A percentile compares a stretch with the other conserved stretches of the same genome.
Conservation (phyloP, 75 land plant species). For the Gnetum montanum region DNA sequence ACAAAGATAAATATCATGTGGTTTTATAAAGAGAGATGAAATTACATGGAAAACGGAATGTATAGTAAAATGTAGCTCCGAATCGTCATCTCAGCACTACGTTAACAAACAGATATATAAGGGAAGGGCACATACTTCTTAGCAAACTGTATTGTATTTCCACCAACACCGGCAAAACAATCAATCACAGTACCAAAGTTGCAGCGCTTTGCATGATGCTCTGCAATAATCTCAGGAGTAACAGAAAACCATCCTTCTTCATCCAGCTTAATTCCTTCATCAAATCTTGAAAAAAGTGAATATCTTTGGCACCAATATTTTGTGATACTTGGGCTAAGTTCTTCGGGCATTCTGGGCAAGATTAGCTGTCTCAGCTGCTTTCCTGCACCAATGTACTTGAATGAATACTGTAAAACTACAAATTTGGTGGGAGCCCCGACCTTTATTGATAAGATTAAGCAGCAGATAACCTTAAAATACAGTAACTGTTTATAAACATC, state of each 20-base stretch:
- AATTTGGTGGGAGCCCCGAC: background rate
- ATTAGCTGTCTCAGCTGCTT: constrained; percentile 1
- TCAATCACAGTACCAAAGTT: constrained; percentile 45
- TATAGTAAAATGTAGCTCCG: too few species aligned
- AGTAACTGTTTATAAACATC: background rate
- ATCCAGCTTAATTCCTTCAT: constrained; percentile 70
- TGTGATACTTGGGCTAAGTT: constrained; percentile 7
- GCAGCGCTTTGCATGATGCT: constrained; percentile 77
- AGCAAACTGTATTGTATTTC: constrained; percentile 85
- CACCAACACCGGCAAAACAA: constrained; percentile 83
- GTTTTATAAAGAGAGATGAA: too few species aligned
- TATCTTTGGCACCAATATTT: constrained; percentile 84
- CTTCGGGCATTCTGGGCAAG: constrained; percentile 14
- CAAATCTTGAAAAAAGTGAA: constrained; percentile 61
- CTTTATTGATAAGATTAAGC: background rate
- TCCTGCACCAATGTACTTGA: background rate
- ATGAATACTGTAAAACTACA: background rate
- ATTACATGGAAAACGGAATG: too few species aligned
- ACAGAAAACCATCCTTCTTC: constrained; percentile 94
- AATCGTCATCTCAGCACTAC: too few species aligned
- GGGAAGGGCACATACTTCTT: constrained; percentile 34
- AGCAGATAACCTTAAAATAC: too few species aligned
- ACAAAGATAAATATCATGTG: too few species aligned
- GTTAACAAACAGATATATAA: too few species aligned
- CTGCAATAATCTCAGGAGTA: constrained; percentile 72